Evolutionary conservation across 352 stramenopile genomes (phyloP).

Genomic region (Thraustochytrium striatum): DNA sequence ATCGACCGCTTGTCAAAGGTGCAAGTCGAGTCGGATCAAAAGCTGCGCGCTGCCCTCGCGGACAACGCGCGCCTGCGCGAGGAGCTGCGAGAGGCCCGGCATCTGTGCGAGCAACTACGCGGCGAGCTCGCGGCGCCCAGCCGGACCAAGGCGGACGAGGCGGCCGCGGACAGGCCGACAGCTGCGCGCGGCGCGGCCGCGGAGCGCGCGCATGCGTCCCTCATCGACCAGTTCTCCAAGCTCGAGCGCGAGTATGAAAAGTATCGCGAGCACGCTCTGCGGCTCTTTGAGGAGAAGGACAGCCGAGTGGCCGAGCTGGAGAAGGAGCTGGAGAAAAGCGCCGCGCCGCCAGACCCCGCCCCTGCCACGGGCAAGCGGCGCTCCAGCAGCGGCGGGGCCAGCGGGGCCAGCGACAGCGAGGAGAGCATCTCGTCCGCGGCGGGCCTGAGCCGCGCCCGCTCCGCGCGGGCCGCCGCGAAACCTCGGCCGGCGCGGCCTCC

Average conservation of each 20-base stretch:
- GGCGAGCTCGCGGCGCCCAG: neutral
- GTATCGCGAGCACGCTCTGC: conserved; percentile 1
- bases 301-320: neutral
- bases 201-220: neutral
- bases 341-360: neutral
- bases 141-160: neutral
- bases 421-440: neutral
- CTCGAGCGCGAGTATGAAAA: conserved; percentile 33
- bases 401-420: neutral
- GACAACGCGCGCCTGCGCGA: neutral
- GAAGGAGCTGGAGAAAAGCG: neutral
- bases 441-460: neutral
- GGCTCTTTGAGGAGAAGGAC: neutral
- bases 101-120: neutral
- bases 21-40: neutral
- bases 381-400: neutral
- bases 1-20: conserved; percentile 3
- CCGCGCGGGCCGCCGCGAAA: neutral
- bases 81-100: neutral
- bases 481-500: neutral
- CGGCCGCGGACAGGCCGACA: neutral
- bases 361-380: neutral
- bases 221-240: conserved; percentile 27
- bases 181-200: neutral
- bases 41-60: neutral